These are phyloP conservation scores for Irineochytrium annulatum DNA, from an alignment of 192 early-diverging fungal genomes.

Conservation along the genomic window DNA sequence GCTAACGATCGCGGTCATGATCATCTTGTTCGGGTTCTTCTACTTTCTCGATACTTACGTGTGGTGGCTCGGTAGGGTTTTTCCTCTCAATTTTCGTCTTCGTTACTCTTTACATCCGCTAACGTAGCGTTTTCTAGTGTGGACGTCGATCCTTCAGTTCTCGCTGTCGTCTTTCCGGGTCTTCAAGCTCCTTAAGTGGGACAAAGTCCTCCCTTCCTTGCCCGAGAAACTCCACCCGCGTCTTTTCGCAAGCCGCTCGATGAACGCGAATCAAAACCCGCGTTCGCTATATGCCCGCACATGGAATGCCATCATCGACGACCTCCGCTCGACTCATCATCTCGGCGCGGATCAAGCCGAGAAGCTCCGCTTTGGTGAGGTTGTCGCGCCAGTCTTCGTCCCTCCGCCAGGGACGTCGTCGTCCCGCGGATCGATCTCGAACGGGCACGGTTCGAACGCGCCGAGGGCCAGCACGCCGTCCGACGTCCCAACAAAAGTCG, in stretches of 20 bases:
- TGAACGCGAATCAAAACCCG: neutral
- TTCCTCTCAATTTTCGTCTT: neutral
- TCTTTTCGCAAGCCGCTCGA: neutral
- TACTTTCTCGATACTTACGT: constrained; percentile 69
- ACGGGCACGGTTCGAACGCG: too few species aligned
- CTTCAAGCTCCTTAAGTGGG: neutral
- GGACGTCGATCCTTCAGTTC: neutral
- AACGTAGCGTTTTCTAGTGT: too few species aligned
- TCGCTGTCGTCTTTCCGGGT: neutral
- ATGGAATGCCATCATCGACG: constrained; percentile 81
- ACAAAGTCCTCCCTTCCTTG: neutral
- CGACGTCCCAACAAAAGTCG: too few species aligned
- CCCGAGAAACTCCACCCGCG: constrained; percentile 3
- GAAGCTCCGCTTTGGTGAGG: constrained; percentile 15
- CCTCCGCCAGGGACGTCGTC: too few species aligned
- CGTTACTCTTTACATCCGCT: neutral
- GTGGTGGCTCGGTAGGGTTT: constrained; percentile 58
- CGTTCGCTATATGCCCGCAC: constrained; percentile 39
- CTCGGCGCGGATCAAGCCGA: constrained; percentile 72
- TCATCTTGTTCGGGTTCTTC: neutral
- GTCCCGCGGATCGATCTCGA: too few species aligned
- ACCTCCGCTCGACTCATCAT: constrained; percentile 78
- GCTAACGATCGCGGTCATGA: neutral
- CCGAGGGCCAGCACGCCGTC: too few species aligned
- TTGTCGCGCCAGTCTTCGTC: too few species aligned